Conservation (phyloP, 1,139 yeast genomes). For the Hanseniaspora uvarum region DNA sequence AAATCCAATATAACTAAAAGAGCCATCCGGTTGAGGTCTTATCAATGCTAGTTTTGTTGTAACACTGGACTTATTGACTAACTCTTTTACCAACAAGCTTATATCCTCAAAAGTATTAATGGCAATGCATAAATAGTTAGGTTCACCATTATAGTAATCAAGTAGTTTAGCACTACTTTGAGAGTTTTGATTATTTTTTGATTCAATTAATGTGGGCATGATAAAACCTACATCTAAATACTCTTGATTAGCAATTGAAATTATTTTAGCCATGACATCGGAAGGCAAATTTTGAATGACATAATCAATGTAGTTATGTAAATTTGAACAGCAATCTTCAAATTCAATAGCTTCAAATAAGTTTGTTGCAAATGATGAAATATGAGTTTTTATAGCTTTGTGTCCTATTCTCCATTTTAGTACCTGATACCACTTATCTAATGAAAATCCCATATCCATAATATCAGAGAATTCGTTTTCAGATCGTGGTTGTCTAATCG, state of each 20-base stretch:
- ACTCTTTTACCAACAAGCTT: background rate
- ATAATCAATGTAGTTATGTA: slow-evolving; percentile 1
- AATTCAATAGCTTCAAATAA: slow-evolving; percentile 5
- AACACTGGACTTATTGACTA: background rate
- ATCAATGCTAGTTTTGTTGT: slow-evolving; percentile 27
- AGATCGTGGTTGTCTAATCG: slow-evolving; percentile 21
- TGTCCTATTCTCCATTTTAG: slow-evolving; percentile 14
- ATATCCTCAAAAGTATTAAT: slow-evolving; percentile 1
- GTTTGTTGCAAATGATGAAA: slow-evolving; percentile 8
- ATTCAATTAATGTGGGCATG: background rate
- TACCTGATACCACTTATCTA: slow-evolving; percentile 24
- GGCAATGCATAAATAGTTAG: background rate
- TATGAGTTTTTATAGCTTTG: background rate
- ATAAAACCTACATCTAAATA: slow-evolving; percentile 2
- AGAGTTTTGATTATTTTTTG: background rate
- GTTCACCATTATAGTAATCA: background rate
- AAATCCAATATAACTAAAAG: slow-evolving; percentile 49
- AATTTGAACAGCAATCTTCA: background rate
- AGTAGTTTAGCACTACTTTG: background rate
- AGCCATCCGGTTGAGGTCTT: slow-evolving; percentile 7
- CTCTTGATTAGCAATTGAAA: slow-evolving; percentile 3
- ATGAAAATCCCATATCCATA: slow-evolving; percentile 11
- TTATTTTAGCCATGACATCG: background rate
- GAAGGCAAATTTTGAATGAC: background rate
- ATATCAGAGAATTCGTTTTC: background rate